Evolutionary conservation across 2,329 filamentous ascomycete species (phyloP), one percentile per base, ranked within the genome.

Genomic region (Colletotrichum sp.): DNA sequence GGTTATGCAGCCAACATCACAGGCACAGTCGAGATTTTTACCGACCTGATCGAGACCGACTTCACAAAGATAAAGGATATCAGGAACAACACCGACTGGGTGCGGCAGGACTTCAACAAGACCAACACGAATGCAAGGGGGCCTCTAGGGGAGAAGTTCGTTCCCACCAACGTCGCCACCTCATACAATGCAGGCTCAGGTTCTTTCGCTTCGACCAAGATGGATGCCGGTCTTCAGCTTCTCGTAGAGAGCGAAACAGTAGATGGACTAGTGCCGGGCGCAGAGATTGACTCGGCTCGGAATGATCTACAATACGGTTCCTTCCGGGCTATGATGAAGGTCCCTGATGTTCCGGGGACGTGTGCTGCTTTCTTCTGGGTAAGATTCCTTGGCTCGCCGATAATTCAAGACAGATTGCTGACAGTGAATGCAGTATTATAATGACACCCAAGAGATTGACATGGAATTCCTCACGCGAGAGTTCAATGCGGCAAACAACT

Each of bases 351-450:
- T 8, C 84, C 87, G 2, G 94, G 94, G 30, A 96, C 95, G 2
- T 96, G 94, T 82, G 92, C 91, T 34, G 94, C 94, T 8, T 96
- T 96, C 85, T 96, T 96, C 84, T 96, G 94, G 92, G 93, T 95
- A 81, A 80, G 86, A 80, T 30, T 18, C 18, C 22, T 22, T 64
- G 13, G 24, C 60, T 24, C 36, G 30, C n/a, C 34, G 26, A 64
- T 64, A 22, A 8, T 30, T 10, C 60, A 57, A 60, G 28, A 16
- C 60, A 18, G 16, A 34, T 8, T n/a, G 34, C 71, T 76, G 15
- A 76, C 66, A 18, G 24, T 3, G 24, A 16, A 12, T 39, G 52
- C 77, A 95, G 93, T 96, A 95, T 83, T 92, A 91, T 84, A 95
- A 95, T 83, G 92, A 96, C 83, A 94, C 93, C 2, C 92, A 95